Base-by-base conservation (phyloP, 352 stramenopile species). In the Halophytophthora batemanensis region DNA sequence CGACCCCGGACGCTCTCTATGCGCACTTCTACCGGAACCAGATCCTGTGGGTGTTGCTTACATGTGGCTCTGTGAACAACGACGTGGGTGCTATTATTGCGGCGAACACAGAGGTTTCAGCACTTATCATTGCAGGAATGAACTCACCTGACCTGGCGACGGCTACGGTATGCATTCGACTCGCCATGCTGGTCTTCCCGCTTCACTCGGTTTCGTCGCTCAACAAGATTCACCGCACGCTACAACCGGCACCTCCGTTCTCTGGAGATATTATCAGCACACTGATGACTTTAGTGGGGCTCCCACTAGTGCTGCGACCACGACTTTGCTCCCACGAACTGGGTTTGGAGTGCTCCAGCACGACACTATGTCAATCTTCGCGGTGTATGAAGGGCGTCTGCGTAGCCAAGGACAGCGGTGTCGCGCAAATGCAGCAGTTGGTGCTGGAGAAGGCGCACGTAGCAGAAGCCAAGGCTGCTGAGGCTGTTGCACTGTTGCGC, bases 161-260 rank as follows among this genome's bases (percentile, higher is more conserved):
- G 8, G 77, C 76, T 7, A 90, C 74, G 7, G 71, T 93, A 28
- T 92, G 77, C 50, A 86, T 93, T 54, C 80, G 81, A n/a, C 62
- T 95, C 23, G 82, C 77, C 1, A 93, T 92, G 84, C 60, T 95
- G 8, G 64, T 92, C 31, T 88, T 95, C 53, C 84, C 84, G 0
- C 56, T 88, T 7, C 77, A 88, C 51, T 93, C 84, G 0, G 71
- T 95, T 0, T 79, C 75, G n/a, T 62, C 62, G 6, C 67, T 95
- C 13, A 95, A 90, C 56, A 86, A 73, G 42, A 69, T 85, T 14
- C 58, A 86, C 43, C 66, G 69, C 47, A 70, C 59, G 19, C 43
- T 79, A 33, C 46, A 66, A 15, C 57, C 70, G 22, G 41, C 64
- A 10, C 46, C 51, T 19, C 28, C 49, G 5, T 45, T 64, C 10